Conservation (phyloP, 176 grass and related monocot genomes). For the Lolium rigidum region DNA sequence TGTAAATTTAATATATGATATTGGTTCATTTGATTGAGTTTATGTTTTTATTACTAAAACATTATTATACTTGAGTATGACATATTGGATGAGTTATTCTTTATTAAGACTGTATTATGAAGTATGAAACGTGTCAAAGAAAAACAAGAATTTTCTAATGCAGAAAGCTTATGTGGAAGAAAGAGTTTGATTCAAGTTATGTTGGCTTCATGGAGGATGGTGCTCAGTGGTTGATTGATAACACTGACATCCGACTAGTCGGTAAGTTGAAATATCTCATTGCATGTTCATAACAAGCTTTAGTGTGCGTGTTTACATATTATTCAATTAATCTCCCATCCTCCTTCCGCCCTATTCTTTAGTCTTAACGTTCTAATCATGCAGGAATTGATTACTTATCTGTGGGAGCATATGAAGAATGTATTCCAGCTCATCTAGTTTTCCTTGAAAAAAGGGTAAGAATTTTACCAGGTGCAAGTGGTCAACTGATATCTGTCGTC, state of each 20-base stretch:
- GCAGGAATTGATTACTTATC: constrained; percentile 81
- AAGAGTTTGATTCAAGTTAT: constrained; percentile 76
- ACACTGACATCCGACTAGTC: constrained; percentile 83
- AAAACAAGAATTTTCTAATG: neutral
- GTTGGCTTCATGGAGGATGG: constrained; percentile 91
- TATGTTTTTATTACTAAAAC: neutral
- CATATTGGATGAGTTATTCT: neutral
- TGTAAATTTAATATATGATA: neutral
- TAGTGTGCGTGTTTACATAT: neutral
- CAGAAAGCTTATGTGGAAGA: constrained; percentile 90
- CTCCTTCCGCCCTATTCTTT: neutral
- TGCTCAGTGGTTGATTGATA: constrained; percentile 86
- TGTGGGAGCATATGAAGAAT: constrained; percentile 75
- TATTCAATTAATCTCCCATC: neutral
- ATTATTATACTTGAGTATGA: neutral
- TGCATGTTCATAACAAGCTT: neutral
- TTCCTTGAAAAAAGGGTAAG: constrained; percentile 70
- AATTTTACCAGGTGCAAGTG: neutral
- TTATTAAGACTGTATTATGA: neutral
- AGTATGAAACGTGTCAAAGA: neutral
- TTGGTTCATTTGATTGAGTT: neutral
- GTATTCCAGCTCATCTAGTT: constrained; percentile 76
- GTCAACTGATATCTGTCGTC: neutral
- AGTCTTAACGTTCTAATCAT: neutral
- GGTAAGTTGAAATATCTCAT: constrained; percentile 44